Base-by-base conservation (phyloP, 2,329 filamentous ascomycete species). In the Beauveria asiatica region DNA sequence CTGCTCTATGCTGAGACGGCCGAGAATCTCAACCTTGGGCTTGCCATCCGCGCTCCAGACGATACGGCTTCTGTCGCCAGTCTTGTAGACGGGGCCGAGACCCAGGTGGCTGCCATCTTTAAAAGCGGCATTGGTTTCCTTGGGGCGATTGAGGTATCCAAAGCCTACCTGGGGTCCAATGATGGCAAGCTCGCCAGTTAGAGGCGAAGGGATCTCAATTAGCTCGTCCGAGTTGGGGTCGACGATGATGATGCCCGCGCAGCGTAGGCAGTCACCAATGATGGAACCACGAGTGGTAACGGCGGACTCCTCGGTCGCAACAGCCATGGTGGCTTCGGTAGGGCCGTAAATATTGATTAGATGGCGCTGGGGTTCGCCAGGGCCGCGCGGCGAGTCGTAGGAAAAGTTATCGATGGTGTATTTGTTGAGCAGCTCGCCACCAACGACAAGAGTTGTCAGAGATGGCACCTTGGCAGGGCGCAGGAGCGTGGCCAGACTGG, bases 361-460 rank as follows among this genome's bases (percentile, higher is more conserved):
- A 16, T 50, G 56, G 33, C 60, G 55, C 49, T n/a, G 19, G 1
- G 55, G 55, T 33, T 62, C 51, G 4, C 37, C 56, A 7, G 54
- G 53, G 8, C 60, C 56, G 8, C 90, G 91, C 76, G 50, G 57
- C 5, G 55, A 19, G 21, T 59, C 50, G 33, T 56, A 25, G 25
- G 57, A 56, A 19, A 62, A 62, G 50, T 60, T 59, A 44, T 62
- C 60, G 5, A 62, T 59, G 16, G 54, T 59, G 33, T 57, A 57
- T 33, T 46, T 50, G 39, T 54, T 57, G 13, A 62, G 42, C 50
- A 62, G 57, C 50, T 62, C 60, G 9, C 60, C 60, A 21, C 60
- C 60, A 19, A 62, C 60, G n/a, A 62, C 39, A 5, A 62, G 60
- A 7, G 48, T 58, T 13, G 60, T 62, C n/a, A 62, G 33, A 16